These are phyloP conservation scores for Aspergillus homomorphus DNA, from an alignment of 495 filamentous ascomycete species.

Conservation along the genomic window DNA sequence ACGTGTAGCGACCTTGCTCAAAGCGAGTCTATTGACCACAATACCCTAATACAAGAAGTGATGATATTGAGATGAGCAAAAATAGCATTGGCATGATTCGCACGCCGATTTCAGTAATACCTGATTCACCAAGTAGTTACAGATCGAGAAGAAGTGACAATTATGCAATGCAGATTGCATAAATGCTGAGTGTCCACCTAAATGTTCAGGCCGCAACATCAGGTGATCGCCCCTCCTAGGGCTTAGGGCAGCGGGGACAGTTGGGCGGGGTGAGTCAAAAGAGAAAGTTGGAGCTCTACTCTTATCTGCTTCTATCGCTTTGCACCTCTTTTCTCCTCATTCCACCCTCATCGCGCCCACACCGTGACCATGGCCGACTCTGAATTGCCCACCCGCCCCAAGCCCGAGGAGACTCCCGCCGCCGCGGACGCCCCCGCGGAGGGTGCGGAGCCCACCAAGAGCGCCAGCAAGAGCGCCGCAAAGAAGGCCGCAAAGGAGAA, in stretches of 20 bases:
- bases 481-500: constrained; percentile 69
- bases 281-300: constrained; percentile 3
- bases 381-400: constrained; percentile 47
- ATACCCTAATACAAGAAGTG: no score
- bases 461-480: constrained; percentile 59
- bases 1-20: no score
- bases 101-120: background rate
- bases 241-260: constrained; percentile 36
- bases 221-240: constrained; percentile 37
- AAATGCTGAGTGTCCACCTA: background rate
- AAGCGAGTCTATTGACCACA: no score
- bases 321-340: background rate
- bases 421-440: constrained; percentile 30
- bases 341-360: constrained; percentile 10
- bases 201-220: background rate
- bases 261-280: constrained; percentile 33
- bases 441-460: constrained; percentile 35
- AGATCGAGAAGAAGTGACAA: no score
- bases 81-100: no score
- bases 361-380: constrained; percentile 43
- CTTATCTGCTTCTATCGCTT: constrained; percentile 9
- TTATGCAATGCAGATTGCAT: background rate
- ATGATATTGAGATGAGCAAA: no score
- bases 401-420: constrained; percentile 42
- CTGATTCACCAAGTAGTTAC: no score